Percentiles rank a stretch among this genome's conserved stretches.
These are phyloP conservation scores for Pseudocercospora fuligena DNA, from an alignment of 2,329 filamentous ascomycete genomes.

Conservation along the genomic window DNA sequence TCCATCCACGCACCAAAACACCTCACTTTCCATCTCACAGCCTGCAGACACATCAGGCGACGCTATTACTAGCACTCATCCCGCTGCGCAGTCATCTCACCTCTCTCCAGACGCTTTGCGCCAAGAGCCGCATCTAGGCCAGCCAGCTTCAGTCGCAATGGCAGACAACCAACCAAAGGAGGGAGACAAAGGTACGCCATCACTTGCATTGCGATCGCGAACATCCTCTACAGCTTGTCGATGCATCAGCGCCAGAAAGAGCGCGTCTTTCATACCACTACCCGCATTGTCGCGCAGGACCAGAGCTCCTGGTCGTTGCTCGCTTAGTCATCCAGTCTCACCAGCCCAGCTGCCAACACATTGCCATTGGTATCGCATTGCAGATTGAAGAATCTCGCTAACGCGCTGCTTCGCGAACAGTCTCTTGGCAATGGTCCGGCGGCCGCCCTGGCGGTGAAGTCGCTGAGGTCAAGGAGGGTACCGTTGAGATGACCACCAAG, in stretches of 20 bases:
- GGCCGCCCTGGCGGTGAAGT: slow-evolving; percentile 62
- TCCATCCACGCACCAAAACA: slow-evolving; percentile 12
- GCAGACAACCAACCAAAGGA: slow-evolving; percentile 55
- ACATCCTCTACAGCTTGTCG: slow-evolving; percentile 19
- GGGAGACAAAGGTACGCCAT: slow-evolving; percentile 45
- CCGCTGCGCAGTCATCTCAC: slow-evolving; percentile 20
- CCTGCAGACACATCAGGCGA: slow-evolving; percentile 27
- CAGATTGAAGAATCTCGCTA: slow-evolving; percentile 14
- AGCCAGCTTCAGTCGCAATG: slow-evolving; percentile 41
- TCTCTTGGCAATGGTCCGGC: slow-evolving; percentile 66
- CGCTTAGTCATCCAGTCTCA: slow-evolving; percentile 31
- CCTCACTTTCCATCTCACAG: slow-evolving; percentile 13
- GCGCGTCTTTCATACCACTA: slow-evolving; percentile 10
- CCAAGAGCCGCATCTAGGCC: slow-evolving; percentile 24
- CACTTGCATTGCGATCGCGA: slow-evolving; percentile 23
- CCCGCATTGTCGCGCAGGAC: slow-evolving; percentile 24
- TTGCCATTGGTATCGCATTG: not conserved
- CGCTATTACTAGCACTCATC: slow-evolving; percentile 22
- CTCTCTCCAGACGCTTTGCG: slow-evolving; percentile 27
- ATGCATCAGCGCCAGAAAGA: slow-evolving; percentile 22
- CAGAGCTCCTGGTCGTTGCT: slow-evolving; percentile 18
- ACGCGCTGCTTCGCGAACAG: slow-evolving; percentile 45
- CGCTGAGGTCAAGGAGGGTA: slow-evolving; percentile 61
- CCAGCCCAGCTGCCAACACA: slow-evolving; percentile 10
- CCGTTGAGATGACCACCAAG: slow-evolving; percentile 65